Evolutionary conservation across 108 stramenopile genomes (phyloP), one percentile per base, ranked within the genome.

Genomic region (Nitzschia sp.): DNA sequence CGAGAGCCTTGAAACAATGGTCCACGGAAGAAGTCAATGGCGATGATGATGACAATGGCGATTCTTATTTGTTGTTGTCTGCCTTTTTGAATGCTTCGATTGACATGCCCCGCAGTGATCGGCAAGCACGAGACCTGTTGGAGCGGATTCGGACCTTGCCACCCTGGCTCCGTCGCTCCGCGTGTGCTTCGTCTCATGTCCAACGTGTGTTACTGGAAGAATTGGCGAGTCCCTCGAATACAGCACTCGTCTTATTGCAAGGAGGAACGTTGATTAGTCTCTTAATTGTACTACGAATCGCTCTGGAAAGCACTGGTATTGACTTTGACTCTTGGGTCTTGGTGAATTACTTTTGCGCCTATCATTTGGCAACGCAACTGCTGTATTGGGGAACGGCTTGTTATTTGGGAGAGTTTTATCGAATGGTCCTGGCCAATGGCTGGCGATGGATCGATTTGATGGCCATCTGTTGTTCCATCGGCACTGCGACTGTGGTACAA

Each of bases 141-240:
- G 13, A 38, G 0, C 47, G 53, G 31, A 58, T 83, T 17, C 45
- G 56, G 19, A 47, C 21, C 9, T 46, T 83, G 29, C 82, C 77
- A 44, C 77, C 74, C 13, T 83, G 82, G 82, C 35, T 83, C 21
- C 58, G 82, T 64, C 46, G 74, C 21, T 73, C 75, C 13, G 78
- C 74, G 26, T 79, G 77, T 52, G 59, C 66, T 29, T 59, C 71
- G 45, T 21, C 19, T 2, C 44, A 63, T 35, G 82, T 83, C 16
- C 77, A 79, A 69, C 54, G 66, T 6, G 33, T 59, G 2, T 29
- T 83, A n/a, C 4, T 78, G 45, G 76, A 83, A 55, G 63, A 75
- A 55, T 25, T 79, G 25, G 44, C 77, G 1, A 32, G 46, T 60
- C 77, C 74, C 4, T 54, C 63, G 15, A 58, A 46, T 2, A 72